Percentiles rank a stretch among this genome's conserved stretches.
Evolutionary conservation across 176 grass and related monocot species (phyloP).

Genomic region (Aegilops sharonensis): DNA sequence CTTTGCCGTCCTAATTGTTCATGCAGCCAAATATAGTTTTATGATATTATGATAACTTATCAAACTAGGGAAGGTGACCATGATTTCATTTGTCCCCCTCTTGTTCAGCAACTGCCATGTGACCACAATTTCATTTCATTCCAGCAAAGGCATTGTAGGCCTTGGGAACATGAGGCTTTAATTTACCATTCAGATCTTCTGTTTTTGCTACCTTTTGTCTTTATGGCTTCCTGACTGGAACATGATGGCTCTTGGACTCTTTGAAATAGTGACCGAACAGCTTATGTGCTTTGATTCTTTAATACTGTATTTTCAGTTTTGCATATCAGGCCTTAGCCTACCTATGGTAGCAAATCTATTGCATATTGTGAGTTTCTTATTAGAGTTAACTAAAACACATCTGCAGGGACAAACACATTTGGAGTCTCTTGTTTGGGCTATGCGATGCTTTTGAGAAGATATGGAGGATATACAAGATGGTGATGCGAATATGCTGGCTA

Average conservation of each 20-base stretch:
- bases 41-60: not conserved
- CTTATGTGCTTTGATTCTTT: not conserved
- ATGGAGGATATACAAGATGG: not conserved
- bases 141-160: not conserved
- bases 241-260: not conserved
- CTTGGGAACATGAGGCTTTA: not conserved
- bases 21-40: not conserved
- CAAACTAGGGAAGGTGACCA: not conserved
- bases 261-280: not conserved
- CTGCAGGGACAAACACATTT: not conserved
- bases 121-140: not conserved
- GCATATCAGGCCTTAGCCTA: not conserved
- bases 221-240: not conserved
- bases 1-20: not conserved
- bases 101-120: not conserved
- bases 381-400: not conserved
- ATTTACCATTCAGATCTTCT: not conserved
- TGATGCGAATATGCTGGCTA: not conserved
- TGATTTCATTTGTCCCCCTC: not conserved
- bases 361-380: not conserved
- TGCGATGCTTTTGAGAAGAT: not conserved
- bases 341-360: not conserved
- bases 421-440: not conserved
- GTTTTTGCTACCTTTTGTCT: not conserved
- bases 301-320: not conserved